Base-by-base conservation (phyloP, 148 eudicot species). In the Camellia japonica region DNA sequence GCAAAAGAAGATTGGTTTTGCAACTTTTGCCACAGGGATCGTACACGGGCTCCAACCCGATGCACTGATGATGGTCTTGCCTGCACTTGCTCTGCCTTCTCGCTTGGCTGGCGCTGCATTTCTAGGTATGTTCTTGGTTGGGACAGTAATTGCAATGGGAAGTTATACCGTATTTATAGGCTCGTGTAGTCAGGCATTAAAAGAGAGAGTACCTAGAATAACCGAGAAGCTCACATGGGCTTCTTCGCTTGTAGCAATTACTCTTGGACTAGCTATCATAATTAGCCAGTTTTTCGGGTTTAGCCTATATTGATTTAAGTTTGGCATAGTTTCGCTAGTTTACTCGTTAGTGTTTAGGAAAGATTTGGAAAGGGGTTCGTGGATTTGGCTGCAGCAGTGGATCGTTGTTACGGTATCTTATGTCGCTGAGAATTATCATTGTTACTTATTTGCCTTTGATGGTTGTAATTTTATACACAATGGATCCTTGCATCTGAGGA, bases 191-290 rank as follows among this genome's bases (percentile, higher is more conserved):
- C 88, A 91, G 83, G 99, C 98, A 12, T 81, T 96, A 64, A 94
- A 94, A 76, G 98, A 94, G 6, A 82, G 98, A 84, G 78, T 96
- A 61, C 99, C 99, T 0, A 90, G 94, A 80, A 91, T 96, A 75
- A 96, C 99, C 0, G 98, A 96, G 84, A 96, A 96, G 80, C 94
- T 96, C 63, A 96, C 99, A 0, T 96, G 99, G 99, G 95, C 93
- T 4, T 89, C 99, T 16, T 96, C 99, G 3, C 87, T 96, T 11
- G 82, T 94, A 14, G 99, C 98, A 7, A 92, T 96, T 80, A 98
- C 86, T 55, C 87, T 96, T 64, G 99, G 99, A 64, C 78, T 92
- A 59, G 93, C 94, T 41, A 91, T 96, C 76, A 73, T 96, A 30
- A 52, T 94, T 58, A 96, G 99, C 90, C 97, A 91, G 61, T 89